phyloP scores from a whole-genome alignment of 129 eudicot species.

The Gnaphalium uliginosum region DNA sequence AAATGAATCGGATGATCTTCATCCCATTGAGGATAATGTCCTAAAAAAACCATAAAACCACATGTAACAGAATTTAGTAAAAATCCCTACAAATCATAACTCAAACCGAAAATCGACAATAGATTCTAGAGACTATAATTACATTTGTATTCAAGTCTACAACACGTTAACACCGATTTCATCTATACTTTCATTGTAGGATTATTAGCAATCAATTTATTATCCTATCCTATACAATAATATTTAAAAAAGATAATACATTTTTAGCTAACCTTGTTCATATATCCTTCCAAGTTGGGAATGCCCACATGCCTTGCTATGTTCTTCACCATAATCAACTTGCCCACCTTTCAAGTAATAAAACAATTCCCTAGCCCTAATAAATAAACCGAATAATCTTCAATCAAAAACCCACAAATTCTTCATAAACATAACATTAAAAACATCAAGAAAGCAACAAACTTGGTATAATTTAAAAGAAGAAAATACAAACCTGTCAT shows the following conservation, averaged over 20 bases:
- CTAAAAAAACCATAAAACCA: slow-evolving; percentile 48
- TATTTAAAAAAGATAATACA: neutral
- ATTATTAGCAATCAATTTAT: too few species aligned
- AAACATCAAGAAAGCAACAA: slow-evolving; percentile 9
- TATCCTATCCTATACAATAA: too few species aligned
- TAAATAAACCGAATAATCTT: slow-evolving; percentile 20
- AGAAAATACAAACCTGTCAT: slow-evolving; percentile 58
- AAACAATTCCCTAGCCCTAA: slow-evolving; percentile 92
- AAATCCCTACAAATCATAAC: neutral
- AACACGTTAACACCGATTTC: neutral
- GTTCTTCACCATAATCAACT: slow-evolving; percentile 96
- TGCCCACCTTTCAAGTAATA: slow-evolving; percentile 94
- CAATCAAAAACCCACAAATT: slow-evolving; percentile 14
- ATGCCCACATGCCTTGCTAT: slow-evolving; percentile 92
- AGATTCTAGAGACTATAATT: neutral
- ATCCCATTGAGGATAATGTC: slow-evolving; percentile 92
- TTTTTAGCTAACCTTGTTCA: slow-evolving; percentile 42
- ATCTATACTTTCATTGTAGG: neutral
- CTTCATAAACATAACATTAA: slow-evolving; percentile 3
- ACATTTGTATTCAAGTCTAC: neutral
- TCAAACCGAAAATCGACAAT: neutral
- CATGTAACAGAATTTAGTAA: neutral
- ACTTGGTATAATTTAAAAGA: neutral
- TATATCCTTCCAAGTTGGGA: slow-evolving; percentile 84
- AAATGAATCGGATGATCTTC: slow-evolving; percentile 97